Conservation (phyloP, 345 rosid species). For the Luvunga scandens region DNA sequence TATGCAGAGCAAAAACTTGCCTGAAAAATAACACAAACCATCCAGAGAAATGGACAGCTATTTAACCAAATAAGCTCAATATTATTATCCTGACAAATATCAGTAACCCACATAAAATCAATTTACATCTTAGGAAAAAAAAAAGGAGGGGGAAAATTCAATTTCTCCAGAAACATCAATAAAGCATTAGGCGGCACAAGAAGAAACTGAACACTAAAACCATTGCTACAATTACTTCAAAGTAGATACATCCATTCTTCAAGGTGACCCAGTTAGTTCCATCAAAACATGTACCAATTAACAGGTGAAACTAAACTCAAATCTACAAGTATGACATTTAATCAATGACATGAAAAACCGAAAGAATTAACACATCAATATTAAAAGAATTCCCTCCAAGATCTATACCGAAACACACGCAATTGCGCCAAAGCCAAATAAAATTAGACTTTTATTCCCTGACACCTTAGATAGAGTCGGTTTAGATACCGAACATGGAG, state of each 20-base stretch:
- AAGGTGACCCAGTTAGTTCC: neutral
- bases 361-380: neutral
- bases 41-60: neutral
- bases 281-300: neutral
- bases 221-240: neutral
- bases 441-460: constrained; percentile 5
- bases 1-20: neutral
- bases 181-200: neutral
- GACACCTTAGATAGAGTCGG: constrained; percentile 21
- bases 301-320: neutral
- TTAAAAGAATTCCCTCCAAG: constrained; percentile 16
- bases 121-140: neutral
- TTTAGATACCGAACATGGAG: constrained; percentile 18
- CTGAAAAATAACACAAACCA: neutral
- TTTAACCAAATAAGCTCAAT: neutral
- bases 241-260: neutral
- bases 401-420: constrained; percentile 25
- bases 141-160: neutral
- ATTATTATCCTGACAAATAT: no score
- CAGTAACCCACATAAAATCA: neutral
- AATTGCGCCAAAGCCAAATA: neutral
- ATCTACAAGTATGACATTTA: neutral
- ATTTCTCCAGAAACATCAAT: neutral
- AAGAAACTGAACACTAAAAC: neutral
- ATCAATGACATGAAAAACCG: neutral